Percentiles rank a stretch among this genome's conserved stretches.
Conservation (phyloP, 2,329 filamentous ascomycete genomes). For the Aureobasidium sp. region DNA sequence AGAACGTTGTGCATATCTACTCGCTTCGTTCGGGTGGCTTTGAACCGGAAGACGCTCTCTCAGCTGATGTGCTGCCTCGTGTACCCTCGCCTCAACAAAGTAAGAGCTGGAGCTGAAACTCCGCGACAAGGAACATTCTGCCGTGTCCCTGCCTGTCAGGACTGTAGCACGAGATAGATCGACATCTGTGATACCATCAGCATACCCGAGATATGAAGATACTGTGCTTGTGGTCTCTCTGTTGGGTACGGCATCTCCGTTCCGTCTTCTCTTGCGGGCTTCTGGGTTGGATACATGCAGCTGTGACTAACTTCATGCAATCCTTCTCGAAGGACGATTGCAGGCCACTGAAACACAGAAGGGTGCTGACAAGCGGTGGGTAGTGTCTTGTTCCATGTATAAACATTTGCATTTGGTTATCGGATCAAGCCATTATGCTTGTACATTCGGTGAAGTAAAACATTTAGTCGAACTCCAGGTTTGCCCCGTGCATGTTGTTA, state of each 20-base stretch:
- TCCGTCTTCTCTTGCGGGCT: background rate
- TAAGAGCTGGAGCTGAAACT: background rate
- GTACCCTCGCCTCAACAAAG: background rate
- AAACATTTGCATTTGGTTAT: too few species aligned
- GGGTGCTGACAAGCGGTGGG: background rate
- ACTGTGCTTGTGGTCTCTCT: background rate
- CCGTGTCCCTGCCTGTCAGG: background rate
- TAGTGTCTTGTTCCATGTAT: background rate
- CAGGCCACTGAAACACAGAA: background rate
- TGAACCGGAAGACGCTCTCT: background rate
- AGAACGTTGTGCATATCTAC: background rate
- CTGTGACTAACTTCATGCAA: background rate
- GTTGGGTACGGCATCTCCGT: background rate
- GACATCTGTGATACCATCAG: background rate
- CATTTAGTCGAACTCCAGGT: too few species aligned
- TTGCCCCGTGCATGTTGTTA: too few species aligned
- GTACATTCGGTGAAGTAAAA: background rate
- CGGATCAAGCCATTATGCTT: background rate
- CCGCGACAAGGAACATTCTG: background rate
- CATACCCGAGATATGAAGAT: background rate
- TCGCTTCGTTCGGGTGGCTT: background rate
- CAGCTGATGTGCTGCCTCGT: background rate
- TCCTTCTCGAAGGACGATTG: background rate
- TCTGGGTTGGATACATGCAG: background rate
- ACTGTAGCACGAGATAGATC: background rate